Percentiles rank a stretch among this genome's conserved stretches.
Evolutionary conservation across 192 early-diverging fungal genomes (phyloP).

Genomic region (Irineochytrium annulatum): DNA sequence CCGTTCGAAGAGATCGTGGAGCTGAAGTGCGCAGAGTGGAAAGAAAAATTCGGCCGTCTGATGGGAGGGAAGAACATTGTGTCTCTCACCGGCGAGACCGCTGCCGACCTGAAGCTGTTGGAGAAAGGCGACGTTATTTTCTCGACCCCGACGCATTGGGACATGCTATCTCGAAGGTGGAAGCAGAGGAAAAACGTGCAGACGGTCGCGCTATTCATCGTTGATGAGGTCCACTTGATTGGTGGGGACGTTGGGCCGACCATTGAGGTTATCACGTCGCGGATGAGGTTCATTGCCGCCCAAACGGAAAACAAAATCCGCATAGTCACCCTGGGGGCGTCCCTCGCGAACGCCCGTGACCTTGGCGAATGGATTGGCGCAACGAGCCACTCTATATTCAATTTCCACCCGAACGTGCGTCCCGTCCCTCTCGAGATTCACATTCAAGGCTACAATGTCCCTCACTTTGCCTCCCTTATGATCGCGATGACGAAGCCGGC

Average conservation of each 20-base stretch:
- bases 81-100: conserved; percentile 82
- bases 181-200: conserved; percentile 92
- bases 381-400: conserved; percentile 70
- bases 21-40: conserved; percentile 76
- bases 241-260: conserved; percentile 87
- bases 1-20: conserved; percentile 85
- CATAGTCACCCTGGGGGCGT: conserved; percentile 86
- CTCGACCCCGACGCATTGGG: conserved; percentile 89
- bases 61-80: conserved; percentile 87
- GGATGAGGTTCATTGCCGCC: conserved; percentile 87
- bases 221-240: conserved; percentile 92
- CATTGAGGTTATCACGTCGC: conserved; percentile 88
- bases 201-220: conserved; percentile 80
- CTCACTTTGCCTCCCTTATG: conserved; percentile 95
- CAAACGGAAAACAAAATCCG: conserved; percentile 78
- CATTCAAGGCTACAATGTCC: conserved; percentile 86
- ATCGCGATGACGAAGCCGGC: conserved; percentile 86
- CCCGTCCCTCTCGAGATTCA: conserved; percentile 92
- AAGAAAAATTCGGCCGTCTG: conserved; percentile 67
- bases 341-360: conserved; percentile 96
- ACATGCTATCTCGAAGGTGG: conserved; percentile 91
- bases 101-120: conserved; percentile 81
- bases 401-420: conserved; percentile 90
- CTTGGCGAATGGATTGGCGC: conserved; percentile 97
- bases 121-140: conserved; percentile 92